Evolutionary conservation across 768 basidiomycete genomes (phyloP).

Genomic region (Collybia sordida): DNA sequence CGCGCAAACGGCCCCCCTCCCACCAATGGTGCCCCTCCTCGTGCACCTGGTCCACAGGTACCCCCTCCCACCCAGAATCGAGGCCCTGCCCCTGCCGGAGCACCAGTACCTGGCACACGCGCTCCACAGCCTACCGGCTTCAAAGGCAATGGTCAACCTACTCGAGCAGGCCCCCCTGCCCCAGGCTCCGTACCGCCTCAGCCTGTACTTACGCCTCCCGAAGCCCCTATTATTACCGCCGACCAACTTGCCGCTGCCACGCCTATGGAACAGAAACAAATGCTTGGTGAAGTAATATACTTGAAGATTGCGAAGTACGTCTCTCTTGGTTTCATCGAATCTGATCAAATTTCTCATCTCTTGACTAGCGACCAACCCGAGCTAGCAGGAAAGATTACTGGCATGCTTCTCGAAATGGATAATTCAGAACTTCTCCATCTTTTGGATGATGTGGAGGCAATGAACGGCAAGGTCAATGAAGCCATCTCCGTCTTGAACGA

Average conservation of each 20-base stretch:
- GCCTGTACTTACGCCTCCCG: slow-evolving; percentile 13
- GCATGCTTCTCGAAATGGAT: slow-evolving; percentile 99
- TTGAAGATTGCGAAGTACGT: slow-evolving; percentile 83
- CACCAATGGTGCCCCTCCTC: slow-evolving; percentile 51
- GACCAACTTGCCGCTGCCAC: slow-evolving; percentile 57
- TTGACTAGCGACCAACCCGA: slow-evolving; percentile 76
- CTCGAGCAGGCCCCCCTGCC: slow-evolving; percentile 35
- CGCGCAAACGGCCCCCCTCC: slow-evolving; percentile 64
- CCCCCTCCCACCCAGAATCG: slow-evolving; percentile 44
- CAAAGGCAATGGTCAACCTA: slow-evolving; percentile 20
- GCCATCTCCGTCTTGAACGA: slow-evolving; percentile 88
- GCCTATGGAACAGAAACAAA: slow-evolving; percentile 95
- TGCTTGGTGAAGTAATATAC: slow-evolving; percentile 96
- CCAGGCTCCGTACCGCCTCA: slow-evolving; percentile 37
- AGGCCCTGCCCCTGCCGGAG: slow-evolving; percentile 40
- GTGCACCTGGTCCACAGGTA: slow-evolving; percentile 46
- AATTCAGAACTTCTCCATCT: slow-evolving; percentile 90
- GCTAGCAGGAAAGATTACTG: slow-evolving; percentile 97
- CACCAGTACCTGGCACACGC: slow-evolving; percentile 30
- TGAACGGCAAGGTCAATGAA: slow-evolving; percentile 90
- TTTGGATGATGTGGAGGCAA: slow-evolving; percentile 76
- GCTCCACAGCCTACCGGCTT: slow-evolving; percentile 29
- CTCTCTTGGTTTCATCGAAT: slow-evolving; percentile 6
- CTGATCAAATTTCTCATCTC: slow-evolving; percentile 11
- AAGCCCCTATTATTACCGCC: slow-evolving; percentile 44